A percentile compares a stretch with the other conserved stretches of the same genome.
These are phyloP conservation scores for Tetrahymena malaccensis DNA, from an alignment of 73 alveolate species.

Conservation along the genomic window DNA sequence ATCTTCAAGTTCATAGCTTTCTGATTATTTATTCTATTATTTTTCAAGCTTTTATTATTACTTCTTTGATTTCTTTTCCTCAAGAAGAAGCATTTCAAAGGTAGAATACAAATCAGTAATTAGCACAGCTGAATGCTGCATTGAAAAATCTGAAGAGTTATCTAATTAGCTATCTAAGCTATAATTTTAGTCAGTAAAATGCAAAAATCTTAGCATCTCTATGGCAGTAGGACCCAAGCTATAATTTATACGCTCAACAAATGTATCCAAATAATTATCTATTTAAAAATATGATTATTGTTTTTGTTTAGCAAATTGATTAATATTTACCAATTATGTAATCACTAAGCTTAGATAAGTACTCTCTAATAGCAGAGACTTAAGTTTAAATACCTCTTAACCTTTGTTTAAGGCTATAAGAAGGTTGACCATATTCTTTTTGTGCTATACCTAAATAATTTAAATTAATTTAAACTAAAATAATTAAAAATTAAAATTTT, in stretches of 20 bases:
- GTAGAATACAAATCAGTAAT: slow-evolving; percentile 11
- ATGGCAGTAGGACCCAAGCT: slow-evolving; percentile 27
- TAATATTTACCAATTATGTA: neutral
- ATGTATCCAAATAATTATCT: neutral
- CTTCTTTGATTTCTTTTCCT: neutral
- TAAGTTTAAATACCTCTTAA: neutral
- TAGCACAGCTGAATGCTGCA: slow-evolving; percentile 25
- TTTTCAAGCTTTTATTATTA: neutral
- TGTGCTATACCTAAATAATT: neutral
- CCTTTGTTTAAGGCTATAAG: neutral
- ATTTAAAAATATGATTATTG: neutral
- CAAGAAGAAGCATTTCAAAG: slow-evolving; percentile 8
- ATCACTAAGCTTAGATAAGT: neutral
- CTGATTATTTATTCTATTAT: neutral
- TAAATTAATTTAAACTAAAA: neutral
- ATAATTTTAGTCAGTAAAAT: slow-evolving; percentile 27
- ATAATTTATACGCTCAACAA: slow-evolving; percentile 1
- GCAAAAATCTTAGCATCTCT: slow-evolving; percentile 30
- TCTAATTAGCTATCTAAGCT: slow-evolving; percentile 8
- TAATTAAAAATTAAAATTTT: neutral
- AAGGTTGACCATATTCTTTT: neutral
- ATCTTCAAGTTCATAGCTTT: neutral
- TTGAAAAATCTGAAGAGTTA: slow-evolving; percentile 18
- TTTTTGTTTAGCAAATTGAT: neutral
- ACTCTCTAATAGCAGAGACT: neutral